Evolutionary conservation across 352 stramenopile species (phyloP).

Genomic region (Globisporangium paddicum): DNA sequence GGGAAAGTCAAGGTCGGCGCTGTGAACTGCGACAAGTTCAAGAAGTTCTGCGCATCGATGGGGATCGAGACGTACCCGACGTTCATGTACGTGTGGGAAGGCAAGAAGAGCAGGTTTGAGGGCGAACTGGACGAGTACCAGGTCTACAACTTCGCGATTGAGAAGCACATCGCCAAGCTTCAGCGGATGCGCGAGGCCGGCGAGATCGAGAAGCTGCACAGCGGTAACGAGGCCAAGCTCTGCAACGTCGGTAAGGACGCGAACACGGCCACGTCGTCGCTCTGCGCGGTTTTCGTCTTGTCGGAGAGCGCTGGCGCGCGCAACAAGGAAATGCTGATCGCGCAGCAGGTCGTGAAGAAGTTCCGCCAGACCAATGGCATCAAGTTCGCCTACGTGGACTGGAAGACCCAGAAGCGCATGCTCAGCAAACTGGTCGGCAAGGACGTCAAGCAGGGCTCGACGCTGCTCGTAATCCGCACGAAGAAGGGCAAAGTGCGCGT

Average conservation of each 20-base stretch:
- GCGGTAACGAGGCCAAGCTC: conserved; percentile 65
- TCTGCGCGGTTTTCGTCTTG: conserved; percentile 73
- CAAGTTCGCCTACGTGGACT: conserved; percentile 69
- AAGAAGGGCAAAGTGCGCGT: conserved; percentile 64
- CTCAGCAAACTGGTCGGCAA: conserved; percentile 46
- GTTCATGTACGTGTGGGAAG: conserved; percentile 75
- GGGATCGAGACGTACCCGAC: conserved; percentile 31
- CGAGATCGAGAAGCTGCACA: conserved; percentile 69
- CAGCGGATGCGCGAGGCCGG: conserved; percentile 58
- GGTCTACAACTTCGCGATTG: conserved; percentile 83
- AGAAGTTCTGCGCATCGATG: conserved; percentile 42
- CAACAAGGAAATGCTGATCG: conserved; percentile 44
- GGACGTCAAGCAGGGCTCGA: conserved; percentile 22
- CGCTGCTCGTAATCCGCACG: conserved; percentile 58
- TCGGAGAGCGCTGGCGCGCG: conserved; percentile 38
- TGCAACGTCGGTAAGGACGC: conserved; percentile 72
- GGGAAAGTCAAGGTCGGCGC: conserved; percentile 74
- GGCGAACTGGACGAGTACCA: conserved; percentile 74
- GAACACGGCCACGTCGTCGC: conserved; percentile 37
- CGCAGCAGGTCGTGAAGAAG: conserved; percentile 49
- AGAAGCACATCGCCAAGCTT: conserved; percentile 70
- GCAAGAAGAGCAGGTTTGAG: conserved; percentile 39
- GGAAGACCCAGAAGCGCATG: conserved; percentile 49
- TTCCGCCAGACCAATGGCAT: conserved; percentile 65
- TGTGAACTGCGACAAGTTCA: conserved; percentile 73